Evolutionary conservation across 305 asterid species (phyloP), one percentile per base, ranked within the genome.

Genomic region (Ilex paraguariensis): DNA sequence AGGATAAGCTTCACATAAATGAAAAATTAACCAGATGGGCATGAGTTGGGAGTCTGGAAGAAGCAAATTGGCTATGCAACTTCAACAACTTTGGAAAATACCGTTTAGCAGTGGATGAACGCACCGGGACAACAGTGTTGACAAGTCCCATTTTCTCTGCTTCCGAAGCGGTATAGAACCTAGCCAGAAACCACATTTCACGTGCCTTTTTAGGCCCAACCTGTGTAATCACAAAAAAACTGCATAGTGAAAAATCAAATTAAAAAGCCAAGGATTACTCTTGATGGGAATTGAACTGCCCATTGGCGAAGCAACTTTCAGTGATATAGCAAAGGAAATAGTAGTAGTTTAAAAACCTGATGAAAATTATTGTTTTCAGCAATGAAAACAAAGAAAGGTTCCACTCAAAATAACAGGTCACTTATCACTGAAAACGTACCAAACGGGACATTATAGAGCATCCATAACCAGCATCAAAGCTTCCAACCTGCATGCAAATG

Each of bases 131-230:
- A 60, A 89, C 95, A 31, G 83, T 83, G 55, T 92, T 92, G 21
- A 92, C 83, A 49, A 92, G 97, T 69, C 98, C 97, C 97, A 92
- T 92, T 75, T 80, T 85, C 57, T 90, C 98, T 14, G 98, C 97
- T 64, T 90, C 97, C 0, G 68, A 33, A 30, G 97, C 97, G 36
- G 79, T 80, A 82, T 92, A 92, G 63, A 92, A 87, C 78, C 92
- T 80, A 3, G 97, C 73, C 81, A 84, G 71, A 66, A 66, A 91
- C 98, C 96, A 91, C 95, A 91, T 91, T 73, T 91, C 98, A 0
- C 96, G 84, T 2, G 98, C 98, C 40, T 84, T 73, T 66, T 92
- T 92, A 7, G 97, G 98, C 9, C 98, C 98, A 64, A 92, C 79
- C 96, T 91, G 46, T 56, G 57, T 60, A 56, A 50, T 28, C 54